These are phyloP conservation scores for Cryptococcus sp. DNA, from an alignment of 1,284 basidiomycete genomes.

Conservation along the genomic window DNA sequence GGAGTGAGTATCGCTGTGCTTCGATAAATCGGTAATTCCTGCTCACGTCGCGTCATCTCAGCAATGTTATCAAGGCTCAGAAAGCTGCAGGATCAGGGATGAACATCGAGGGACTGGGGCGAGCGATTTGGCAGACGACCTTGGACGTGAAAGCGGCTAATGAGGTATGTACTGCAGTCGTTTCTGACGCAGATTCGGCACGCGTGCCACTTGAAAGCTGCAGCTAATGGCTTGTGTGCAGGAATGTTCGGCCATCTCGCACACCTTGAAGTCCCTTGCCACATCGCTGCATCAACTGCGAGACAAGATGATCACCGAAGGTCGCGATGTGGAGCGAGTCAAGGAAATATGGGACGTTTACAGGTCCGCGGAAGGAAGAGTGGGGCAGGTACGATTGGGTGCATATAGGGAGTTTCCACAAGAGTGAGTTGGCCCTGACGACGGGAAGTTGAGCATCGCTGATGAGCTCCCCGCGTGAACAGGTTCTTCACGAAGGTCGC, in stretches of 20 bases:
- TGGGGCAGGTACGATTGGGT: conserved; percentile 30
- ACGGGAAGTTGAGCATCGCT: background rate
- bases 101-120: conserved; percentile 35
- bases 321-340: conserved; percentile 39
- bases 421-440: conserved; percentile 27
- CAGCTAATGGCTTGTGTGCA: conserved; percentile 4
- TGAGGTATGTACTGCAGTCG: conserved; percentile 26
- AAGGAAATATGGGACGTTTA: conserved; percentile 46
- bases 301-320: conserved; percentile 32
- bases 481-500: conserved; percentile 43
- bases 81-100: conserved; percentile 37
- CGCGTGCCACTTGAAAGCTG: background rate
- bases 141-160: conserved; percentile 40
- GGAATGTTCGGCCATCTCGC: conserved; percentile 42
- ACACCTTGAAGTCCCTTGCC: conserved; percentile 35
- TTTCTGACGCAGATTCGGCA: background rate
- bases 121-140: conserved; percentile 47
- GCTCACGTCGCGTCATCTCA: background rate
- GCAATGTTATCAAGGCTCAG: conserved; percentile 37
- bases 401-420: conserved; percentile 48
- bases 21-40: background rate
- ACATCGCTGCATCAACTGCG: conserved; percentile 33
- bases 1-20: conserved; percentile 32
- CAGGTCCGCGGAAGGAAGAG: conserved; percentile 40
- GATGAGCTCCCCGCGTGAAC: background rate